These are phyloP conservation scores for Asterella californica DNA, from an alignment of 225 moss, liverwort and hornwort genomes.

Conservation along the genomic window DNA sequence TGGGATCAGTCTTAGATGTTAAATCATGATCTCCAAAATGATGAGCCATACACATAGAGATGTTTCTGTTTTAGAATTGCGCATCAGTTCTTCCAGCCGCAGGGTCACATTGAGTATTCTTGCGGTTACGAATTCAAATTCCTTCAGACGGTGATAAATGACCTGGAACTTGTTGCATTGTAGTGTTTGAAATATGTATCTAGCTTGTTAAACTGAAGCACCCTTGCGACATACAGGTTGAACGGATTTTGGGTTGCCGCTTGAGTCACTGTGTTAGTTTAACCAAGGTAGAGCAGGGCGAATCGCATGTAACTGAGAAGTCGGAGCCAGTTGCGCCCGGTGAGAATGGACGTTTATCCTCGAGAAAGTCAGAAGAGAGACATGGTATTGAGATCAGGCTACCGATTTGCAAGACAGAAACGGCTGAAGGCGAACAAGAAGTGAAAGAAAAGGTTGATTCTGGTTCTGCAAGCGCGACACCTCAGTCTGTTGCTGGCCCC, in stretches of 20 bases:
- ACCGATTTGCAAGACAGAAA: constrained; percentile 31
- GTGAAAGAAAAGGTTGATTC: constrained; percentile 2
- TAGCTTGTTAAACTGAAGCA: neutral
- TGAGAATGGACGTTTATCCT: neutral
- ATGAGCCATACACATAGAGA: too few species aligned
- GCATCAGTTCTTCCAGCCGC: too few species aligned
- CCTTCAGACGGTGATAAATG: too few species aligned
- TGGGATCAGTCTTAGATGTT: too few species aligned
- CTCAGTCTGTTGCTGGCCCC: constrained; percentile 2
- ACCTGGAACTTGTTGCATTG: too few species aligned
- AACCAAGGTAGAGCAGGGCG: constrained; percentile 18
- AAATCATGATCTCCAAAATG: too few species aligned
- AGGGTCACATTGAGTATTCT: neutral
- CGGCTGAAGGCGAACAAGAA: constrained; percentile 3
- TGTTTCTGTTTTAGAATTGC: too few species aligned
- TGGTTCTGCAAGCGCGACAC: constrained; percentile 8
- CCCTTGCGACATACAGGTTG: constrained; percentile 47
- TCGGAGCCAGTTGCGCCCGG: constrained; percentile 1
- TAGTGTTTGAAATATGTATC: neutral
- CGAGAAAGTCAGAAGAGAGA: constrained; percentile 23
- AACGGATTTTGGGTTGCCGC: constrained; percentile 87
- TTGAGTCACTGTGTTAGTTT: constrained; percentile 22
- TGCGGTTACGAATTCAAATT: neutral
- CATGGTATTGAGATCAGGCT: constrained; percentile 33
- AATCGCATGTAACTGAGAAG: neutral